These are phyloP conservation scores for Fusarium paranaense DNA, from an alignment of 2,329 filamentous ascomycete genomes.

Conservation along the genomic window DNA sequence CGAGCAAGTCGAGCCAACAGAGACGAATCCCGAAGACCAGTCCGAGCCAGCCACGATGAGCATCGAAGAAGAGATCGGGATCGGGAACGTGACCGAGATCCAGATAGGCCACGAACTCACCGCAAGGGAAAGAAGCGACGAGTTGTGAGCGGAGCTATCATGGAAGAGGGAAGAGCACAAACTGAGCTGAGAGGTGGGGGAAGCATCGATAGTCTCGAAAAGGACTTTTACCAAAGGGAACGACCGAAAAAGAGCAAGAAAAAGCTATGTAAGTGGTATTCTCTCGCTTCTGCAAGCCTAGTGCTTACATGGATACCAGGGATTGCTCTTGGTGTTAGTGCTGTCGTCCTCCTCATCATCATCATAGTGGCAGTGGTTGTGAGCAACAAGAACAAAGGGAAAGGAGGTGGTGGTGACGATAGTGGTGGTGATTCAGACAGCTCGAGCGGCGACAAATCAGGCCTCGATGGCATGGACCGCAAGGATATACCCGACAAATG, in stretches of 20 bases:
- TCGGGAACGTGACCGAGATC: constrained; percentile 37
- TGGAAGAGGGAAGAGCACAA: constrained; percentile 72
- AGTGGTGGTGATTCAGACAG: constrained; percentile 43
- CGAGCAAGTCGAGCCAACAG: constrained; percentile 23
- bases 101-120: constrained; percentile 48
- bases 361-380: constrained; percentile 75
- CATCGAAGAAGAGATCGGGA: constrained; percentile 38
- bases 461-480: constrained; percentile 64
- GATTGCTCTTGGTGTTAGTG: constrained; percentile 65
- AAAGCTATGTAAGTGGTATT: constrained; percentile 65
- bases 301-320: constrained; percentile 53
- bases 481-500: constrained; percentile 72
- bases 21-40: constrained; percentile 49
- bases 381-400: constrained; percentile 71
- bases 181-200: constrained; percentile 57
- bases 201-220: constrained; percentile 59
- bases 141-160: constrained; percentile 76
- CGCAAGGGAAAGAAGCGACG: constrained; percentile 64
- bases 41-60: constrained; percentile 35
- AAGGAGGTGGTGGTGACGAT: constrained; percentile 29
- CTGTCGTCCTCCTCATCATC: constrained; percentile 72
- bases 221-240: constrained; percentile 58
- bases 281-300: neutral
- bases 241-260: constrained; percentile 65
- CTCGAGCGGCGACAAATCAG: constrained; percentile 46